A percentile compares a stretch with the other conserved stretches of the same genome.
phyloP scores from a whole-genome alignment of 164 flowering plant species.

The Taxillus chinensis region DNA sequence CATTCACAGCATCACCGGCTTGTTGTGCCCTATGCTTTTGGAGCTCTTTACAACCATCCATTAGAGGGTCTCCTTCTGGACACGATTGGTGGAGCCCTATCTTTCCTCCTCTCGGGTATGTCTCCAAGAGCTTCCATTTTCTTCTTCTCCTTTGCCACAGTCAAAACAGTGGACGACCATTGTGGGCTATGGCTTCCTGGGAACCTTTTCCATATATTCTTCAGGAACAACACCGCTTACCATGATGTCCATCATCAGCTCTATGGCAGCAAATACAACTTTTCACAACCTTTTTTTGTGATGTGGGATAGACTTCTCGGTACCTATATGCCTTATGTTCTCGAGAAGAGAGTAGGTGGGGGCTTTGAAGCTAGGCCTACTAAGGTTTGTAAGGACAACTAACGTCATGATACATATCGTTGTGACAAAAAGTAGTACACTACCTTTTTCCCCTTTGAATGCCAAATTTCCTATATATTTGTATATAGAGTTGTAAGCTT shows the following conservation, averaged over 20 bases:
- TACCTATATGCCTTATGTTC: constrained; percentile 85
- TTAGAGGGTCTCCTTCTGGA: constrained; percentile 82
- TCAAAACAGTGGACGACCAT: constrained; percentile 95
- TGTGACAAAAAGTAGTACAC: not conserved
- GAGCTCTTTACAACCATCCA: constrained; percentile 94
- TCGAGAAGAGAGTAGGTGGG: constrained; percentile 66
- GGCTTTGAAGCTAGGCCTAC: constrained; percentile 70
- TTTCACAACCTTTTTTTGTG: constrained; percentile 89
- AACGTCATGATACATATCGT: constrained; percentile 6
- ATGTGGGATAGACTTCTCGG: constrained; percentile 90
- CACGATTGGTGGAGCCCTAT: constrained; percentile 81
- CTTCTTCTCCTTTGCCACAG: constrained; percentile 93
- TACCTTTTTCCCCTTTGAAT: not conserved
- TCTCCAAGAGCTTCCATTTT: constrained; percentile 75
- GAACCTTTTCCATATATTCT: constrained; percentile 69
- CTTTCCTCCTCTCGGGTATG: constrained; percentile 96
- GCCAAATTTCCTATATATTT: constrained; percentile 11
- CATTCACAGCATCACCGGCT: constrained; percentile 93
- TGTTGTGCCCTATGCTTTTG: constrained; percentile 88
- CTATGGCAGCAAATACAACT: constrained; percentile 86
- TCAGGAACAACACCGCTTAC: constrained; percentile 85
- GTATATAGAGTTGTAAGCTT: constrained; percentile 17
- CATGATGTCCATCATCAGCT: constrained; percentile 97
- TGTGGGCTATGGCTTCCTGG: constrained; percentile 95
- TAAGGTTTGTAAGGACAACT: constrained; percentile 36